phyloP scores from a whole-genome alignment of 2,329 filamentous ascomycete species.

The Colletotrichum magnum region DNA sequence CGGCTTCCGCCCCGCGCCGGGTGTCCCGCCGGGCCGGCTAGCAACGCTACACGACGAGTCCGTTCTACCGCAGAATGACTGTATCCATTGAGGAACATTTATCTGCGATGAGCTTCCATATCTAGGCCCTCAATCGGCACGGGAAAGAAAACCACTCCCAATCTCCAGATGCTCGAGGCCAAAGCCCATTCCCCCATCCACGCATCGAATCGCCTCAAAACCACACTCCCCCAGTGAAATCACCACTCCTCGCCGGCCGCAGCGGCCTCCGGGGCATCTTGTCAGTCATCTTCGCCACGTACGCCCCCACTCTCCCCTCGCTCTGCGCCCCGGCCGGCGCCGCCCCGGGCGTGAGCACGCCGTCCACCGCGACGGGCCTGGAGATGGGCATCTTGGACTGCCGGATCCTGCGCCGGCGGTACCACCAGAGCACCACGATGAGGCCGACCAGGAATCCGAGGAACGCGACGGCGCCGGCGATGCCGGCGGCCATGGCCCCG shows the following conservation, averaged over 20 bases:
- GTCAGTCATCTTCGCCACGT: too few species aligned
- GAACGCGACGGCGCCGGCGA: constrained; percentile 27
- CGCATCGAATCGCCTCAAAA: background rate
- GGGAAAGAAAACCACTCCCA: too few species aligned
- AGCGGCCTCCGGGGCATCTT: background rate
- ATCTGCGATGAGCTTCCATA: too few species aligned
- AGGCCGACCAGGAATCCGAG: constrained; percentile 6
- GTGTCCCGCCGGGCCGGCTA: too few species aligned
- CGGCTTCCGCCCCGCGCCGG: too few species aligned
- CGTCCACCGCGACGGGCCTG: constrained; percentile 4
- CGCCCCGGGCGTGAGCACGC: background rate
- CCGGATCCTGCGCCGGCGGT: background rate
- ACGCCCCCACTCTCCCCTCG: too few species aligned
- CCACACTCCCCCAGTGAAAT: background rate
- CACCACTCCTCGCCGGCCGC: constrained; percentile 1
- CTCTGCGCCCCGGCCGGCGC: background rate
- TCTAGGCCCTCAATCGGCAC: too few species aligned
- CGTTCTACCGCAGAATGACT: too few species aligned
- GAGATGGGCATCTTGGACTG: background rate
- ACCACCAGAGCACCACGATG: constrained; percentile 7
- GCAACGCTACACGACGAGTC: too few species aligned
- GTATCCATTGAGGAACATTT: too few species aligned
- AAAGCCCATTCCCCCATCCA: background rate
- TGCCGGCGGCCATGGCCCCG: constrained; percentile 1
- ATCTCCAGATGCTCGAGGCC: background rate